Evolutionary conservation across 495 filamentous ascomycete genomes (phyloP), one percentile per base, ranked within the genome.

Genomic region (Jackrogersella multiformis): DNA sequence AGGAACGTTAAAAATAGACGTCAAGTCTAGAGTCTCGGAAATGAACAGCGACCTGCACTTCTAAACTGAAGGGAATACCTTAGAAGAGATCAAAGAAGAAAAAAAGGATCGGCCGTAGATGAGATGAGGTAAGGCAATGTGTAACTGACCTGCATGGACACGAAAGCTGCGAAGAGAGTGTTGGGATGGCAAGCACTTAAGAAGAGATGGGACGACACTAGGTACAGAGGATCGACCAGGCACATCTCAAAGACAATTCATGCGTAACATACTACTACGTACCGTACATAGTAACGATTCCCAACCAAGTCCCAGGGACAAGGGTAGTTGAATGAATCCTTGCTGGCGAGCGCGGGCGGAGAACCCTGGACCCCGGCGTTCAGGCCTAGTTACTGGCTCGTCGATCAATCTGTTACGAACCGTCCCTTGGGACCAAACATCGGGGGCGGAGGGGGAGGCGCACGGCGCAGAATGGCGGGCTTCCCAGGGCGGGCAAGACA

Each of bases 1-100:
- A 45, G 30, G 48, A 62, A 38, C 5, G 57, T 18, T 42, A 56
- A 36, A n/a, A 55, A 65, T 10, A 64, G 69, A 70, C 69, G 69
- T 70, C 69, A 61, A 74, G 72, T 55, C 72, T 63, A 6, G 16
- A 51, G 39, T 28, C 9, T 67, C 34, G 46, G 38, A 65, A 65
- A 64, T 23, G 44, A 64, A 61, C 28, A 35, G 67, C 65, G 67
- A 35, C 67, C 67, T 64, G 67, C 67, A 70, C 61, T 62, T 57
- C 53, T 15, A 41, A 45, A 3, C 44, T 21, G 57, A 63, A 61
- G 13, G 38, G 42, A 36, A 58, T n/a, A n/a, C n/a, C n/a, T n/a
- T n/a, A 42, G 36, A 61, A 58, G 41, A 56, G 55, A 46, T 2
- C 53, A 61, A 58, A 35, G 45, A 34, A 69, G 16, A 21, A 15